phyloP scores from a whole-genome alignment of 2,329 filamentous ascomycete genomes.

The Diaporthe citrichinensis region DNA sequence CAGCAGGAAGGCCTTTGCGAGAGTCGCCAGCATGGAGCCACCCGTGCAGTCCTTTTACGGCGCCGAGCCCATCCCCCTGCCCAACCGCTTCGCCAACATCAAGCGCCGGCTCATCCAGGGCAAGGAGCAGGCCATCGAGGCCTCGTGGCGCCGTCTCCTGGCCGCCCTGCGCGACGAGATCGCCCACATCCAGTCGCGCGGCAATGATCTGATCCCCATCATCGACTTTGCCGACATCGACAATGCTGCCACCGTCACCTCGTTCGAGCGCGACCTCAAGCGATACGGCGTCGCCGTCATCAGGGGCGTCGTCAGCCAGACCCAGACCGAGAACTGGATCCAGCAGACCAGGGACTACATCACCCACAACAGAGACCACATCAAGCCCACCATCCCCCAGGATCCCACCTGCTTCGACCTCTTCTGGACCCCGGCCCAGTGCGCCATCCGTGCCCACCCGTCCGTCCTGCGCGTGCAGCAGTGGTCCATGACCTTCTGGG shows the following conservation, averaged over 20 bases:
- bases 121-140: conserved; percentile 67
- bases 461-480: conserved; percentile 74
- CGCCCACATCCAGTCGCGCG: conserved; percentile 64
- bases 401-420: conserved; percentile 80
- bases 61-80: conserved; percentile 69
- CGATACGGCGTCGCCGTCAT: conserved; percentile 77
- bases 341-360: conserved; percentile 72
- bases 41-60: conserved; percentile 71
- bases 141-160: conserved; percentile 69
- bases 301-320: conserved; percentile 72
- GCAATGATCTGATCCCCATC: conserved; percentile 67
- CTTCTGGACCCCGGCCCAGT: conserved; percentile 80
- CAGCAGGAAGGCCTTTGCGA: conserved; percentile 45
- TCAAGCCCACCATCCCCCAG: conserved; percentile 69
- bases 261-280: conserved; percentile 70
- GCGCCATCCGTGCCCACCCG: conserved; percentile 76
- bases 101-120: conserved; percentile 69
- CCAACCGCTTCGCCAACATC: conserved; percentile 69
- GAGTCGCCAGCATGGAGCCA: conserved; percentile 57
- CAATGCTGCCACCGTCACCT: conserved; percentile 61
- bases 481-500: conserved; percentile 78
- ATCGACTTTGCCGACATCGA: conserved; percentile 68
- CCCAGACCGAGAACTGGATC: conserved; percentile 71
- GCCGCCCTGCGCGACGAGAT: conserved; percentile 65
- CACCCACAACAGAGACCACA: conserved; percentile 59